Percentiles rank a stretch among this genome's conserved stretches.
These are phyloP conservation scores for Neonectria magnoliae DNA, from an alignment of 2,329 filamentous ascomycete genomes.

Conservation along the genomic window DNA sequence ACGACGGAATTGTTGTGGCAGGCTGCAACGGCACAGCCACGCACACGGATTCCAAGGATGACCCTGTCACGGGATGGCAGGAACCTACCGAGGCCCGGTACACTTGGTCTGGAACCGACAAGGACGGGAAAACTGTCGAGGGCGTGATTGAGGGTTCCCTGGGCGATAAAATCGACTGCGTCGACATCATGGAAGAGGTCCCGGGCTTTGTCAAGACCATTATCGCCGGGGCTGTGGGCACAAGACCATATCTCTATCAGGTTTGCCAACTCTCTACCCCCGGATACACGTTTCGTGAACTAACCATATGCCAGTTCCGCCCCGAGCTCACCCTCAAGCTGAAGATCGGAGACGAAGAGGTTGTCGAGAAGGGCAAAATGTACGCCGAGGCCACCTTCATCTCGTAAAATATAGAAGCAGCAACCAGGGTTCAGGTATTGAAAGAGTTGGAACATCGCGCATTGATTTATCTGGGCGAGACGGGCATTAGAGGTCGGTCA, in stretches of 20 bases:
- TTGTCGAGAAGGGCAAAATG: constrained; percentile 79
- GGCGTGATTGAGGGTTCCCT: constrained; percentile 76
- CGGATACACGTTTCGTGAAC: constrained; percentile 28
- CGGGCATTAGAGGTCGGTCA: background rate
- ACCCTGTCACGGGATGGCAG: constrained; percentile 86
- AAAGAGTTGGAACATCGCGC: background rate
- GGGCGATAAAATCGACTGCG: too few relatives aligned
- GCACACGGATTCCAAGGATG: constrained; percentile 76
- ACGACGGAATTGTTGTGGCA: constrained; percentile 81
- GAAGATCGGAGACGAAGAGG: constrained; percentile 83
- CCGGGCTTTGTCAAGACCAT: constrained; percentile 94
- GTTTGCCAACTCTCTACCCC: constrained; percentile 57
- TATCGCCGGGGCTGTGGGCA: constrained; percentile 86
- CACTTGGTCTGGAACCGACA: constrained; percentile 79
- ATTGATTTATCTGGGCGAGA: background rate
- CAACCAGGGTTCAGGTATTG: too few relatives aligned
- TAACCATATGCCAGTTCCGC: constrained; percentile 66
- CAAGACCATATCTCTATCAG: constrained; percentile 98
- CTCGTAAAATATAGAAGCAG: too few relatives aligned
- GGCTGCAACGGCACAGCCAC: constrained; percentile 72
- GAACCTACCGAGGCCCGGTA: constrained; percentile 81
- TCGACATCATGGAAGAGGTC: constrained; percentile 97
- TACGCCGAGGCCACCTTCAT: constrained; percentile 97
- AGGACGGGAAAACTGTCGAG: constrained; percentile 77
- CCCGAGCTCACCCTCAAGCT: constrained; percentile 80